Percentiles rank a stretch among this genome's conserved stretches.
Conservation (phyloP, 1,139 yeast genomes). For the Yamadazyma sp. region DNA sequence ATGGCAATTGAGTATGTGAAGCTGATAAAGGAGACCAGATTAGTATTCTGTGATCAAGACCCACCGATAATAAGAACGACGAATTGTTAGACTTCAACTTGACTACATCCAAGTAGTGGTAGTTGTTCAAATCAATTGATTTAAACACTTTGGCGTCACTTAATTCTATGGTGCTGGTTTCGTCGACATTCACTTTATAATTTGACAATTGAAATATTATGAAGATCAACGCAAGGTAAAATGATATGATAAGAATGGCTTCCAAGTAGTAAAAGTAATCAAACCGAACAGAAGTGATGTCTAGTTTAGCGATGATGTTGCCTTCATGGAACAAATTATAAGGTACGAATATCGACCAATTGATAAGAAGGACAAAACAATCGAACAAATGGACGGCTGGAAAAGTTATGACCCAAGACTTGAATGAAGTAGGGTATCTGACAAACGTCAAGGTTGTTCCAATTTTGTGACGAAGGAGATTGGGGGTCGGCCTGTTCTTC, state of each 20-base stretch:
- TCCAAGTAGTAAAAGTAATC: conserved; percentile 33
- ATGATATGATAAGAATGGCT: conserved; percentile 23
- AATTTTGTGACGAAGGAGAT: conserved; percentile 25
- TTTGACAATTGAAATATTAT: conserved; percentile 27
- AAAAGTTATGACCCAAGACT: conserved; percentile 19
- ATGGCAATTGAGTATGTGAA: neutral
- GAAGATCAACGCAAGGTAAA: conserved; percentile 29
- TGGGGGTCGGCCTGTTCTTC: conserved; percentile 18
- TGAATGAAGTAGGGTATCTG: conserved; percentile 27
- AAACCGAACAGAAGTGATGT: conserved; percentile 9
- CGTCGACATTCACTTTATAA: conserved; percentile 9
- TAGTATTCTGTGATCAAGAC: conserved; percentile 67
- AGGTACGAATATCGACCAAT: conserved; percentile 32
- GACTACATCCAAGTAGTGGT: conserved; percentile 62
- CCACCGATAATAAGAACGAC: conserved; percentile 66
- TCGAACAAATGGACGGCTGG: conserved; percentile 18
- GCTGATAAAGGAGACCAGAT: conserved; percentile 71
- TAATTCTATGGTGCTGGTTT: conserved; percentile 15
- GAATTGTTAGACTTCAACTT: conserved; percentile 55
- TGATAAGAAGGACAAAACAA: conserved; percentile 18
- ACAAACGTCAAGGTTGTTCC: conserved; percentile 39
- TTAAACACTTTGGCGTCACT: conserved; percentile 25
- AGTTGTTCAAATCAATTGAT: conserved; percentile 47
- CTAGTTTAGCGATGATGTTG: conserved; percentile 12
- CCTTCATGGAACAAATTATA: conserved; percentile 21